A percentile compares a stretch with the other conserved stretches of the same genome.
Conservation (phyloP, 495 filamentous ascomycete species). For the Podospora bellae-mahoneyi region DNA sequence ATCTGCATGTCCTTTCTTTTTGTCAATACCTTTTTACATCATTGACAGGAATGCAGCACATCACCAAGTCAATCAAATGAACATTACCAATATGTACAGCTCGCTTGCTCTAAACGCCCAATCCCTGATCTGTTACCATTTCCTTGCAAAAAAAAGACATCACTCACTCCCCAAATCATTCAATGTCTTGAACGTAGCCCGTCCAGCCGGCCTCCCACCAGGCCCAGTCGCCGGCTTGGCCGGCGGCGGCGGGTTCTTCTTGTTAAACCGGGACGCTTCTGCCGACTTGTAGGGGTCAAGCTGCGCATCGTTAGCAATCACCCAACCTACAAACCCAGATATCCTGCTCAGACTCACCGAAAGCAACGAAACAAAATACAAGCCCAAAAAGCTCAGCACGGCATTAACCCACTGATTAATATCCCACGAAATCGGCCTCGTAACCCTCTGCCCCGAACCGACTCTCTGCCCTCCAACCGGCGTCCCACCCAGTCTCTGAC, state of each 20-base stretch:
- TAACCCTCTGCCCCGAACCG: slow-evolving; percentile 23
- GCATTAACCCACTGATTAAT: slow-evolving; percentile 45
- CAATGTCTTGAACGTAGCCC: slow-evolving; percentile 43
- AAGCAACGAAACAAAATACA: slow-evolving; percentile 59
- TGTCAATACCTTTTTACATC: no score
- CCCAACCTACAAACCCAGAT: background rate
- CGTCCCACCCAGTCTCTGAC: slow-evolving; percentile 35
- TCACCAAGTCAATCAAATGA: background rate
- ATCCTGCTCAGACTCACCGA: slow-evolving; percentile 37
- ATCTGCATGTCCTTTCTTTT: no score
- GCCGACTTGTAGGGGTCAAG: slow-evolving; percentile 65
- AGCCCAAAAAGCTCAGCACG: slow-evolving; percentile 53
- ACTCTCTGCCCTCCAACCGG: slow-evolving; percentile 22
- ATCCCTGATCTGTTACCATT: slow-evolving; percentile 8
- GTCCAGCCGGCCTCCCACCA: slow-evolving; percentile 25
- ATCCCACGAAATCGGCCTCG: slow-evolving; percentile 37
- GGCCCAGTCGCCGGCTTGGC: slow-evolving; percentile 21
- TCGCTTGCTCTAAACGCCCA: background rate
- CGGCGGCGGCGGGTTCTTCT: slow-evolving; percentile 35
- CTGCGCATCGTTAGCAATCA: slow-evolving; percentile 36
- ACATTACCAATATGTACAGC: background rate
- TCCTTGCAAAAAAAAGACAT: slow-evolving; percentile 10
- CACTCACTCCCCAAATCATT: slow-evolving; percentile 34
- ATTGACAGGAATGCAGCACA: background rate
- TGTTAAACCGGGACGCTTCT: slow-evolving; percentile 61